These are phyloP conservation scores for Hibiscus syriacus DNA, from an alignment of 345 rosid genomes.

Conservation along the genomic window DNA sequence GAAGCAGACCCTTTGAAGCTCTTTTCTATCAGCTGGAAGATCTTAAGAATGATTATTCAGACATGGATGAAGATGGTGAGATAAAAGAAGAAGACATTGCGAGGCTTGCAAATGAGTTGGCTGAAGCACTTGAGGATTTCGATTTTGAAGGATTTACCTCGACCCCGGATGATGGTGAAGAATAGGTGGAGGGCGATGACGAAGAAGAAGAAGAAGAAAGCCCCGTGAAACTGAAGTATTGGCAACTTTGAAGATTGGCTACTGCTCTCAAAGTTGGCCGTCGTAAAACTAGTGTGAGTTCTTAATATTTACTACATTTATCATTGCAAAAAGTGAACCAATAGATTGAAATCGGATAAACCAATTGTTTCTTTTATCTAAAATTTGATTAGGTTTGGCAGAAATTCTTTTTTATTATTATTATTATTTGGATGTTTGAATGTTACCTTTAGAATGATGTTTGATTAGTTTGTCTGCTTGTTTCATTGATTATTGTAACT, in stretches of 20 bases:
- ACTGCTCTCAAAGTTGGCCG: constrained; percentile 69
- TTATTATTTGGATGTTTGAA: background rate
- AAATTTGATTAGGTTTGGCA: background rate
- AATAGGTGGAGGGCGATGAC: background rate
- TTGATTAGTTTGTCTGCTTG: background rate
- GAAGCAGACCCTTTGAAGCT: constrained; percentile 78
- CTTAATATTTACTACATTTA: background rate
- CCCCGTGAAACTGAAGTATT: constrained; percentile 57
- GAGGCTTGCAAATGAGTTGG: constrained; percentile 55
- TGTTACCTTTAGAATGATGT: background rate
- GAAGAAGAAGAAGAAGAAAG: constrained; percentile 29
- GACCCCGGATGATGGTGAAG: constrained; percentile 7
- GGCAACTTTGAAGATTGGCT: constrained; percentile 86
- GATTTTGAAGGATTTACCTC: constrained; percentile 32
- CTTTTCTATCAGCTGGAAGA: constrained; percentile 62
- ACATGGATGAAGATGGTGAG: constrained; percentile 42
- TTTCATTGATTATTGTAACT: background rate
- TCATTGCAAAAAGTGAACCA: background rate
- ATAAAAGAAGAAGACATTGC: constrained; percentile 65
- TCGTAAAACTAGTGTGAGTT: constrained; percentile 73
- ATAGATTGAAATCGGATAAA: background rate
- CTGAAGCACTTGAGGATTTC: constrained; percentile 47
- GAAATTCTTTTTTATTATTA: background rate
- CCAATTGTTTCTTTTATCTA: background rate
- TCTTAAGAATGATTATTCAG: constrained; percentile 39